Conservation (phyloP, 2,329 filamentous ascomycete genomes). For the Talaromyces amestolkiae region DNA sequence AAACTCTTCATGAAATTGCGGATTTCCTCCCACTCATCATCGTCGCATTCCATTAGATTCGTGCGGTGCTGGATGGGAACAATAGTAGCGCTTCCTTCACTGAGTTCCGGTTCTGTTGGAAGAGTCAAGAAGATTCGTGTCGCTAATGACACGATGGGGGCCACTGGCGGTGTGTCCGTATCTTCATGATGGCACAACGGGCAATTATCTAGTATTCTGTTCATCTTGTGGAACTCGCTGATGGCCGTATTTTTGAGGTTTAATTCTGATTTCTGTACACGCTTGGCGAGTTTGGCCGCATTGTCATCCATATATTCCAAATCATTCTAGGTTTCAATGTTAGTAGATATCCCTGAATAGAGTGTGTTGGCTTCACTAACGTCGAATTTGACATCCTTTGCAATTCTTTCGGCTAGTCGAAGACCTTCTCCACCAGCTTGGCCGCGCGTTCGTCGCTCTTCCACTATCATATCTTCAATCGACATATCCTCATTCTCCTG, state of each 20-base stretch:
- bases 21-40: conserved; percentile 98
- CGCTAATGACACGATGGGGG: conserved; percentile 80
- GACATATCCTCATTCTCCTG: conserved; percentile 93
- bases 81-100: conserved; percentile 78
- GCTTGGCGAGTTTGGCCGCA: conserved; percentile 79
- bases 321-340: conserved; percentile 57
- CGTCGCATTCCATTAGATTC: conserved; percentile 95
- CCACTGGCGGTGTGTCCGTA: conserved; percentile 69
- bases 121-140: conserved; percentile 86
- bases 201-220: conserved; percentile 79
- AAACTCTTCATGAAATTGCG: conserved; percentile 98
- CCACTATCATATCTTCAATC: conserved; percentile 94
- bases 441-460: conserved; percentile 81
- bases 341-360: neutral
- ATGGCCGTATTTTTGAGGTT: conserved; percentile 87
- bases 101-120: conserved; percentile 83
- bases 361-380: conserved; percentile 36
- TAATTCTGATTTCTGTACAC: conserved; percentile 81
- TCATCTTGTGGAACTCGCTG: conserved; percentile 84
- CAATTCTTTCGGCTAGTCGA: conserved; percentile 85
- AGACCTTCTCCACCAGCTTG: conserved; percentile 75
- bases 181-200: conserved; percentile 93
- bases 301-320: conserved; percentile 98
- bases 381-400: conserved; percentile 86
- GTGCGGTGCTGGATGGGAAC: conserved; percentile 81